A percentile compares a stretch with the other conserved stretches of the same genome.
phyloP scores from a whole-genome alignment of 345 rosid genomes.

The Acer negundo region DNA sequence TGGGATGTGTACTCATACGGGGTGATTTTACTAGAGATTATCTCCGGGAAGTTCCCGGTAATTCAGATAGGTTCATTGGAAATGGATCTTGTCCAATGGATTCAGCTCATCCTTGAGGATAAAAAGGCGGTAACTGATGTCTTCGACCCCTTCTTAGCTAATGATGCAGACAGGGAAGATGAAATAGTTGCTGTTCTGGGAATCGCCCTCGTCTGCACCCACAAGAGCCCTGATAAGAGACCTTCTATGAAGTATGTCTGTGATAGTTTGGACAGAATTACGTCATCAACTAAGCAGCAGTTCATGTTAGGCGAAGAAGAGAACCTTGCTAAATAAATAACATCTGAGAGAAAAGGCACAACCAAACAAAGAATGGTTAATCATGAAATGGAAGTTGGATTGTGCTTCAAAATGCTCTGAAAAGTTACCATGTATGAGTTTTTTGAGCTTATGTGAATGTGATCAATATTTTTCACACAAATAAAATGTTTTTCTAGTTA shows the following conservation, averaged over 20 bases:
- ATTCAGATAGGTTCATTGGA: slow-evolving; percentile 44
- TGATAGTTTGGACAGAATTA: slow-evolving; percentile 57
- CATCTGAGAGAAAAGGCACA: background rate
- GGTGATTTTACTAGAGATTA: slow-evolving; percentile 70
- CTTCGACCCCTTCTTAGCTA: slow-evolving; percentile 62
- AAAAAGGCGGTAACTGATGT: slow-evolving; percentile 60
- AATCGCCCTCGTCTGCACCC: slow-evolving; percentile 66
- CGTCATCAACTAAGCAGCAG: background rate
- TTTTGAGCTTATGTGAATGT: background rate
- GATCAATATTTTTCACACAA: background rate
- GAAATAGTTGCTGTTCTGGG: slow-evolving; percentile 55
- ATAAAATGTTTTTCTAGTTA: background rate
- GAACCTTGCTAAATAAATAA: background rate
- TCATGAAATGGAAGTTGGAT: background rate
- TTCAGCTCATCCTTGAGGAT: slow-evolving; percentile 59
- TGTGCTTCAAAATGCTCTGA: background rate
- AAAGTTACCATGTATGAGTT: background rate
- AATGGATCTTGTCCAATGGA: slow-evolving; percentile 73
- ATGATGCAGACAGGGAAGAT: slow-evolving; percentile 56
- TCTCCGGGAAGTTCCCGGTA: slow-evolving; percentile 69
- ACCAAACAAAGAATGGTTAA: background rate
- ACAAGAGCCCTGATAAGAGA: slow-evolving; percentile 69
- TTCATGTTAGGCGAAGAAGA: background rate
- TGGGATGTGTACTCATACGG: slow-evolving; percentile 98
- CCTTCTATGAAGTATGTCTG: slow-evolving; percentile 66